Conservation (phyloP, 2,329 filamentous ascomycete genomes). For the Pseudocercospora fijiensis region DNA sequence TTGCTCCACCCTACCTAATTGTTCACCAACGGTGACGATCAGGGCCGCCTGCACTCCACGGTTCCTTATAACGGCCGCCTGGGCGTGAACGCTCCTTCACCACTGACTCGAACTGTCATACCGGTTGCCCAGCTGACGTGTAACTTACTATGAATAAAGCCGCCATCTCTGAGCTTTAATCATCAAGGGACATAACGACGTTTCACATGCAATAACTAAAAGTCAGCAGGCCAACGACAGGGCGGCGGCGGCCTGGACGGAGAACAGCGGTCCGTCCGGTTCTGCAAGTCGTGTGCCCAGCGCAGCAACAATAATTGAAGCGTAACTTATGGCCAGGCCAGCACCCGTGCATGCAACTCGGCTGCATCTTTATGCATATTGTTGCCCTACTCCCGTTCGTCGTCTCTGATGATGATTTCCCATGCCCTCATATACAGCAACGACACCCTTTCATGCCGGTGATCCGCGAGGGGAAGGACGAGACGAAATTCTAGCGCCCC, state of each 20-base stretch:
- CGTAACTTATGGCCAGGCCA: background rate
- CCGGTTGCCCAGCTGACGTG: background rate
- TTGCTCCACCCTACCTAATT: background rate
- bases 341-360: background rate
- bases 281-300: constrained; percentile 1
- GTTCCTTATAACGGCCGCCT: background rate
- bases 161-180: background rate
- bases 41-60: background rate
- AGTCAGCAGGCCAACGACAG: background rate
- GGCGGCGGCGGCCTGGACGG: background rate
- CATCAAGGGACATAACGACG: background rate
- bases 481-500: background rate
- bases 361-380: background rate
- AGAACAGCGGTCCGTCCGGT: background rate
- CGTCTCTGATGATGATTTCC: too few species aligned
- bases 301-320: background rate
- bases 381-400: background rate
- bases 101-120: constrained; percentile 3
- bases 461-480: background rate
- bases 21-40: background rate
- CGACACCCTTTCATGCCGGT: background rate
- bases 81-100: background rate
- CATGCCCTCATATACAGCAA: too few species aligned
- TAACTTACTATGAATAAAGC: background rate
- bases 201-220: constrained; percentile 2